phyloP scores from a whole-genome alignment of 2,329 filamentous ascomycete species.

The Exophiala phaeomuriformis region DNA sequence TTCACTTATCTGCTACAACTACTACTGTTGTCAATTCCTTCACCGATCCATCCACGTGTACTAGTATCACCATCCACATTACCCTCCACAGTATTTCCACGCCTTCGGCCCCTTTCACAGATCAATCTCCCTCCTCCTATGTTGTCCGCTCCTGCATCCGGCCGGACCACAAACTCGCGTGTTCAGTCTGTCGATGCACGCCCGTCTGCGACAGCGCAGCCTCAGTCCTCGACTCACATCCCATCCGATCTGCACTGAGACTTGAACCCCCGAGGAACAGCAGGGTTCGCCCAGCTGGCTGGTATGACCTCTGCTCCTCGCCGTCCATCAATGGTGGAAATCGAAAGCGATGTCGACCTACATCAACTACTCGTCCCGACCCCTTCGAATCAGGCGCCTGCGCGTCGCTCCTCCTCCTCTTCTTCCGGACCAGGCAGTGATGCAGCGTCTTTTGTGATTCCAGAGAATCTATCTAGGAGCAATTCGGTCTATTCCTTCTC shows the following conservation, averaged over 20 bases:
- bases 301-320: conserved; percentile 24
- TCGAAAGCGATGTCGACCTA: conserved; percentile 26
- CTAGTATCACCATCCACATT: background rate
- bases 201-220: conserved; percentile 12
- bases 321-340: conserved; percentile 26
- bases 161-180: background rate
- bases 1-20: background rate
- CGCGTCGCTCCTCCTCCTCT: conserved; percentile 19
- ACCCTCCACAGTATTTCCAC: background rate
- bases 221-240: background rate
- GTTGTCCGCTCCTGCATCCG: background rate
- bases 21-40: background rate
- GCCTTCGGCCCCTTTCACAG: background rate
- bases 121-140: background rate
- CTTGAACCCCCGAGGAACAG: conserved; percentile 6
- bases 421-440: conserved; percentile 26
- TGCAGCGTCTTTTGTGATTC: conserved; percentile 40
- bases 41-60: background rate
- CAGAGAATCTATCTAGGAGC: conserved; percentile 51
- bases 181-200: background rate
- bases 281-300: conserved; percentile 6
- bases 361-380: conserved; percentile 27
- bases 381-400: conserved; percentile 19
- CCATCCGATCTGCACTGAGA: conserved; percentile 5
- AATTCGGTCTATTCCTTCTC: conserved; percentile 93